A percentile compares a stretch with the other conserved stretches of the same genome.
Conservation (phyloP, 257 asterid genomes). For the Echites panduratus region DNA sequence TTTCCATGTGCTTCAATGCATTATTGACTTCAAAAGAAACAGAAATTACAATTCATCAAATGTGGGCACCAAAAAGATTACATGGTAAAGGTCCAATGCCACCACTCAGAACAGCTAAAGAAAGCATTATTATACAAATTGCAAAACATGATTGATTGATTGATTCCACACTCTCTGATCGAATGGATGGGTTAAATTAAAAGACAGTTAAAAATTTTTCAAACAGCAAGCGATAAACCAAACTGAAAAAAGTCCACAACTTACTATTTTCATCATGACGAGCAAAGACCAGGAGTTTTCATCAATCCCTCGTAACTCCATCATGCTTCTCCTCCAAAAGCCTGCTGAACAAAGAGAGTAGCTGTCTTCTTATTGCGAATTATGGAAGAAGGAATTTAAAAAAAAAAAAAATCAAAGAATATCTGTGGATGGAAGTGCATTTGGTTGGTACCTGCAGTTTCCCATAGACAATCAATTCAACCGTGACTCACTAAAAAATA, state of each 20-base stretch:
- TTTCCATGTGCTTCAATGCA: slow-evolving; percentile 14
- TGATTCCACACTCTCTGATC: not conserved
- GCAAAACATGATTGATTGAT: not conserved
- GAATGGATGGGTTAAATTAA: not conserved
- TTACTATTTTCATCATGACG: not conserved
- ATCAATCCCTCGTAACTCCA: not conserved
- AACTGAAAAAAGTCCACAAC: not conserved
- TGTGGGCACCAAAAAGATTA: slow-evolving; percentile 9
- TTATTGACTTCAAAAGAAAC: slow-evolving; percentile 8
- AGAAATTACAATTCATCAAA: slow-evolving; percentile 1
- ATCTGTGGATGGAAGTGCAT: no score
- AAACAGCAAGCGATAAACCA: not conserved
- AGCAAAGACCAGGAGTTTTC: not conserved
- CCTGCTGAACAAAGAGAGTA: no score
- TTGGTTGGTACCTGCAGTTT: no score
- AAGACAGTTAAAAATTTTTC: not conserved
- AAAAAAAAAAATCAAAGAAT: no score
- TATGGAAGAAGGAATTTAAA: no score
- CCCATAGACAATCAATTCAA: no score
- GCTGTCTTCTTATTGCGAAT: no score
- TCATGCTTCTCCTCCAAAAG: no score
- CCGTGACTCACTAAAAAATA: no score
- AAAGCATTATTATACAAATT: not conserved
- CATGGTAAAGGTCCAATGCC: not conserved
- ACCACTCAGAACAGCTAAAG: not conserved